Evolutionary conservation across 139 green algal genomes (phyloP).

Genomic region (Chlorella sp.): DNA sequence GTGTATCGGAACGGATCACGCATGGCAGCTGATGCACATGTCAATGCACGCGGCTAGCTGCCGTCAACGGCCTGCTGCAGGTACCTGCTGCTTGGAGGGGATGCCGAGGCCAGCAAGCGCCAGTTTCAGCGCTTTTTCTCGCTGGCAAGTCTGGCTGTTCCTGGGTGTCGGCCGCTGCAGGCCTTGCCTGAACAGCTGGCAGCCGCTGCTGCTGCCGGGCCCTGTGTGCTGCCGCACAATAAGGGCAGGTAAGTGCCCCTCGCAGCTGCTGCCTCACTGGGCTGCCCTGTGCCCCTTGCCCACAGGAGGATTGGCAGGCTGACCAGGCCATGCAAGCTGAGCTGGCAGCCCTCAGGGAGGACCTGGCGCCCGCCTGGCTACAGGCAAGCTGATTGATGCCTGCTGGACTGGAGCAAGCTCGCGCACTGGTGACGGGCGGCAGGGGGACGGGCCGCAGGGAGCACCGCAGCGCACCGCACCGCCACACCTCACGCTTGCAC

Average conservation of each 20-base stretch:
- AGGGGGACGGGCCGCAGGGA: too few species aligned
- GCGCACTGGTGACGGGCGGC: too few species aligned
- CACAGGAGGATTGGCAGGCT: conserved; percentile 61
- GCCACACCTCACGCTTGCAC: too few species aligned
- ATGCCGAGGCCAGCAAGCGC: conserved; percentile 21
- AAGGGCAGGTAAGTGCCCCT: background rate
- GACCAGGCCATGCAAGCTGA: conserved; percentile 56
- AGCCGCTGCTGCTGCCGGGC: background rate
- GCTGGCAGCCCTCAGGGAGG: conserved; percentile 47
- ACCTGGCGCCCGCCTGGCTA: conserved; percentile 45
- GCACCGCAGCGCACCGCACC: too few species aligned
- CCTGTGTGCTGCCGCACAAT: background rate
- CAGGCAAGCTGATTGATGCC: background rate
- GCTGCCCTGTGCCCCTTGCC: background rate
- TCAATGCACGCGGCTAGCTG: too few species aligned
- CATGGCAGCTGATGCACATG: too few species aligned
- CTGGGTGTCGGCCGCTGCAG: background rate
- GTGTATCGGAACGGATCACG: too few species aligned
- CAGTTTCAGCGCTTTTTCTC: conserved; percentile 67
- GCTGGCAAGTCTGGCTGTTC: background rate
- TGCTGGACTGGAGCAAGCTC: background rate
- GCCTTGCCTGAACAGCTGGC: background rate
- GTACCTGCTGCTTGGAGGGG: conserved; percentile 56
- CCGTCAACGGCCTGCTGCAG: too few species aligned
- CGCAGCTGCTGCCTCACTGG: background rate